Evolutionary conservation across 2,329 filamentous ascomycete species (phyloP).

Genomic region (Alternaria viburni): DNA sequence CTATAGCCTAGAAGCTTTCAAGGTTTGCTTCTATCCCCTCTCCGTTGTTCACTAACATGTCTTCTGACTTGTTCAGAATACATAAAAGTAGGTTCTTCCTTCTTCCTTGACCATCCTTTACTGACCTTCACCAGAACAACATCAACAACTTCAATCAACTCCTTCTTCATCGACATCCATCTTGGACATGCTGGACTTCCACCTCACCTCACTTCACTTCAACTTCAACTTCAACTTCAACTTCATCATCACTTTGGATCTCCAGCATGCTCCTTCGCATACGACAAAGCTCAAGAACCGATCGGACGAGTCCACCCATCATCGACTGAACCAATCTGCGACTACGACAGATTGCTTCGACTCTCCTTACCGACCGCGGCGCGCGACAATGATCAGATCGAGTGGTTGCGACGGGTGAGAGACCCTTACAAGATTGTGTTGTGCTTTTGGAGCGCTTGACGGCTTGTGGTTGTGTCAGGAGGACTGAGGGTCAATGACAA

Average conservation of each 20-base stretch:
- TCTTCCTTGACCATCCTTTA: not conserved
- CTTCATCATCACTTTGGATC: not conserved
- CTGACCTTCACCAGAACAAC: not conserved
- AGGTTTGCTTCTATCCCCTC: not conserved
- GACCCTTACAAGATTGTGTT: not conserved
- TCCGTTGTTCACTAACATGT: not conserved
- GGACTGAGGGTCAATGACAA: conserved; percentile 1
- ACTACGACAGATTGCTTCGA: conserved; percentile 2
- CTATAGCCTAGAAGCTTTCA: conserved; percentile 2
- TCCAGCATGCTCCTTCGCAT: not conserved
- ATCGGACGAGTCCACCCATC: conserved; percentile 1
- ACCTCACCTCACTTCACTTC: not conserved
- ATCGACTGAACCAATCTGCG: conserved; percentile 3
- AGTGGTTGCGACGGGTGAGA: conserved; percentile 1
- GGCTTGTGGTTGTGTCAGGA: conserved; percentile 3
- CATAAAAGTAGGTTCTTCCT: not conserved
- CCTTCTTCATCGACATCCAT: not conserved
- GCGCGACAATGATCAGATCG: not conserved
- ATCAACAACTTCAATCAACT: not conserved
- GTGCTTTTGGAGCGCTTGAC: conserved; percentile 3
- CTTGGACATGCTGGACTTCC: not conserved
- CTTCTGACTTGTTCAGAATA: not conserved
- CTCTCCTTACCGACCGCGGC: conserved; percentile 2
- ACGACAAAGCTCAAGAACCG: not conserved
- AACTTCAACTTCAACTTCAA: not conserved